Conservation (phyloP, 371 early-diverging fungal species). For the Cokeromyces recurvatus region DNA sequence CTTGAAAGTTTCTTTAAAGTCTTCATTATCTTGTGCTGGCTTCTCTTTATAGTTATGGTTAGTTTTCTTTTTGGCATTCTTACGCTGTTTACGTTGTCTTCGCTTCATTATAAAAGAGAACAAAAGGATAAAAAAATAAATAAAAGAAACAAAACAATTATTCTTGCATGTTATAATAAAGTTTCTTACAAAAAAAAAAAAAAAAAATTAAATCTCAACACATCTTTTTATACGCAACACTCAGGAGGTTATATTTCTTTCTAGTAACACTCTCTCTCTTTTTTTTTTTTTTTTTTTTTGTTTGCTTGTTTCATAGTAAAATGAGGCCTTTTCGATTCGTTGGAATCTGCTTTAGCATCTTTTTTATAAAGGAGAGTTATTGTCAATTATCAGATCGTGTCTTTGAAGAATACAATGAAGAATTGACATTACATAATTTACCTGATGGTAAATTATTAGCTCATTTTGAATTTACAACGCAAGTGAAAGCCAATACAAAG, state of each 20-base stretch:
- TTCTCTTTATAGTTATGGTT: slow-evolving; percentile 5
- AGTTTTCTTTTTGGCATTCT: slow-evolving; percentile 9
- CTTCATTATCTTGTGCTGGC: slow-evolving; percentile 28
- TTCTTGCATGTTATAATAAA: too few species aligned
- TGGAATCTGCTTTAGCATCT: background rate
- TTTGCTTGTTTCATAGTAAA: too few species aligned
- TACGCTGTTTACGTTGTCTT: slow-evolving; percentile 15
- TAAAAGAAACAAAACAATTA: too few species aligned
- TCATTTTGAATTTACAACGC: slow-evolving; percentile 70
- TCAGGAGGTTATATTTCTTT: too few species aligned
- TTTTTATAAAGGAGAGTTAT: background rate
- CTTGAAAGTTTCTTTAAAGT: slow-evolving; percentile 33
- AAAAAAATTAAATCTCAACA: too few species aligned
- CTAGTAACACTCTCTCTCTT: too few species aligned
- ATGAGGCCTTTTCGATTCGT: slow-evolving; percentile 4
- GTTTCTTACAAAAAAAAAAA: too few species aligned
- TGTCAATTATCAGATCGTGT: slow-evolving; percentile 8
- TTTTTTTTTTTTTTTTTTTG: too few species aligned
- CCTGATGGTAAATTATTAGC: slow-evolving; percentile 76
- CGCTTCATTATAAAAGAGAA: slow-evolving; percentile 15
- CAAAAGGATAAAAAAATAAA: too few species aligned
- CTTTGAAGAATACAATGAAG: slow-evolving; percentile 52
- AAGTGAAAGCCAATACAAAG: slow-evolving; percentile 28
- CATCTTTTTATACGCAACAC: too few species aligned
- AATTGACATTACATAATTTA: slow-evolving; percentile 59